Evolutionary conservation across 768 basidiomycete species (phyloP).

Genomic region (Piloderma croceum): DNA sequence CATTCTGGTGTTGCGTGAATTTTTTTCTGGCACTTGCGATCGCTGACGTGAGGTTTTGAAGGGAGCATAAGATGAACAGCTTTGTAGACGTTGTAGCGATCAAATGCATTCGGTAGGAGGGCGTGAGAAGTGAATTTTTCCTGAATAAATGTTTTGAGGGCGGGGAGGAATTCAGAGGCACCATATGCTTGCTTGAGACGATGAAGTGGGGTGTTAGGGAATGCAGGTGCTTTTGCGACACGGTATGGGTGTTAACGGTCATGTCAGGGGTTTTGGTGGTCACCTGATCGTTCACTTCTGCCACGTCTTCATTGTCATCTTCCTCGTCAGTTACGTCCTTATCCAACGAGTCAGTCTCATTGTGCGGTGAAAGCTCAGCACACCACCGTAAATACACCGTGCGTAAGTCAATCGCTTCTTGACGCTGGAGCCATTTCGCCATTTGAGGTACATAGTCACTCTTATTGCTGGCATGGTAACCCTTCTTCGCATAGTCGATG

Average conservation of each 20-base stretch:
- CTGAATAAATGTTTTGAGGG: background rate
- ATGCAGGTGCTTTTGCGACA: background rate
- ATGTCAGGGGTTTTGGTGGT: background rate
- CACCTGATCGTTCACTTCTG: background rate
- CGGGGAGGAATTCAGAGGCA: background rate
- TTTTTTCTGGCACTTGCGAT: background rate
- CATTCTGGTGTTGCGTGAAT: background rate
- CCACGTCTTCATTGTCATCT: background rate
- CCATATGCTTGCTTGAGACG: background rate
- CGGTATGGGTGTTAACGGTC: background rate
- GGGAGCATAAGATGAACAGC: background rate
- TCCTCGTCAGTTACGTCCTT: background rate
- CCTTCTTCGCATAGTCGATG: constrained; percentile 36
- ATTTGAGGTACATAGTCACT: constrained; percentile 33
- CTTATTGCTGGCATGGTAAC: constrained; percentile 20
- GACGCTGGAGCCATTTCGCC: constrained; percentile 30
- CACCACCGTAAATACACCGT: constrained; percentile 23
- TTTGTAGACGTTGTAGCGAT: background rate
- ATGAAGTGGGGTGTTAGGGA: background rate
- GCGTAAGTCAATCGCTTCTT: constrained; percentile 28
- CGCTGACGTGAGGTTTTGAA: background rate
- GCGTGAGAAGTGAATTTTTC: background rate
- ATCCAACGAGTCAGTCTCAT: background rate
- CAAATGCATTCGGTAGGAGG: background rate
- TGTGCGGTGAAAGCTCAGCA: background rate